Evolutionary conservation across 306 rosid species (phyloP), one percentile per base, ranked within the genome.

Genomic region (Corylus heterophylla): DNA sequence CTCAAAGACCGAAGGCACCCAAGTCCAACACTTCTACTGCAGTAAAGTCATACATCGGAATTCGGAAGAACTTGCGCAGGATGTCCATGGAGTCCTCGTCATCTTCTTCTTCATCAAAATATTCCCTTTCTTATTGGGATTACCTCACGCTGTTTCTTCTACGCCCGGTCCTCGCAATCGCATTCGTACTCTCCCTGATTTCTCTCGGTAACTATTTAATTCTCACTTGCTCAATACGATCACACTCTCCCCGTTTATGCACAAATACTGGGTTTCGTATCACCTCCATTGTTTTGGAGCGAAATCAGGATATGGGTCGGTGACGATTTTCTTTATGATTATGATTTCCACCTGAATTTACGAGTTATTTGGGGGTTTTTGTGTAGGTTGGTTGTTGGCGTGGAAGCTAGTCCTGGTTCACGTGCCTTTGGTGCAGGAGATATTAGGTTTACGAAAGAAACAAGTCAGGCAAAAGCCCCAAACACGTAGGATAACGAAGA

Each of bases 391-490:
- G 97, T 89, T 81, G 31, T 66, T 91, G 87, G 98, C 93, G 59
- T 95, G 98, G 98, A 95, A 95, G 82, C 58, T 95, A 17, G 98
- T 92, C 17, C 85, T 91, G 52, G 96, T 92, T 81, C 98, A 92
- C 29, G 98, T 95, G 52, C 97, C 98, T 68, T 72, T 95, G 74
- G 98, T 95, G 51, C 98, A 95, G 79, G 97, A 95, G 83, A 76
- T 92, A 75, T 92, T 89, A 45, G 92, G 98, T 64, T 83, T 91
- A 31, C 86, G 74, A 47, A 95, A 91, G 87, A 95, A 95, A 82
- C 73, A 90, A 20, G 12, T 22, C 3, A 76, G 75, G 47, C 83
- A 86, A 5, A 95, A 92, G 39, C 98, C 97, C 1, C 87, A 78
- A 54, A 86, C 85, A 75, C 84, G 97, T 49, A 91, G 94, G 25